Percentiles rank a stretch among this genome's conserved stretches.
Evolutionary conservation across 805 yeast genomes (phyloP).

Genomic region (Ogataea minuta): DNA sequence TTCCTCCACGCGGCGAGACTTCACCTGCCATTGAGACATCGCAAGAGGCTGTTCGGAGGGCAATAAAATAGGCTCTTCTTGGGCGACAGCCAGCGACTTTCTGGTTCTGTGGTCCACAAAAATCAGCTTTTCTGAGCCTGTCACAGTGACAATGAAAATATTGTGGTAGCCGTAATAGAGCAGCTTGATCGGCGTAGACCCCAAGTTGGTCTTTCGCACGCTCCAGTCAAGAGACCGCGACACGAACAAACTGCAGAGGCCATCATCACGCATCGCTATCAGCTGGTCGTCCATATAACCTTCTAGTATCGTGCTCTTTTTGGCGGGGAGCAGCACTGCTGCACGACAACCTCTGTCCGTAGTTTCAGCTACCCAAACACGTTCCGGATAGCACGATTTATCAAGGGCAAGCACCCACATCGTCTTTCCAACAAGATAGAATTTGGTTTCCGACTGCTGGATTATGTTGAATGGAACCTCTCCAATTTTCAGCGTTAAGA

Average conservation of each 20-base stretch:
- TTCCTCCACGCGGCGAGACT: constrained; percentile 16
- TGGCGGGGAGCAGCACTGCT: constrained; percentile 13
- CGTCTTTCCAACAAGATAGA: constrained; percentile 23
- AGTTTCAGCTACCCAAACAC: constrained; percentile 27
- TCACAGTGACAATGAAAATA: constrained; percentile 22
- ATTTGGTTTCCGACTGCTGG: background rate
- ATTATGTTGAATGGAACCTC: constrained; percentile 22
- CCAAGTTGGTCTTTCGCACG: constrained; percentile 26
- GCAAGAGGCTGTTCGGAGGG: constrained; percentile 30
- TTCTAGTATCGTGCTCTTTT: constrained; percentile 1
- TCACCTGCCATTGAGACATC: constrained; percentile 36
- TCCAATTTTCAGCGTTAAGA: constrained; percentile 16
- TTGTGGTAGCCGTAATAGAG: constrained; percentile 25
- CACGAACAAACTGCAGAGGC: constrained; percentile 28
- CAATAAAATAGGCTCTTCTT: constrained; percentile 11
- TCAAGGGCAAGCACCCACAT: constrained; percentile 30
- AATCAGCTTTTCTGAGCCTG: constrained; percentile 16
- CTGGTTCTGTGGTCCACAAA: constrained; percentile 27
- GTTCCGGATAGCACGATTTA: constrained; percentile 25
- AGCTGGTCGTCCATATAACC: constrained; percentile 17
- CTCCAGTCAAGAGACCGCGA: constrained; percentile 17
- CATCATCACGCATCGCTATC: constrained; percentile 35
- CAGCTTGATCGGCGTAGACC: constrained; percentile 28
- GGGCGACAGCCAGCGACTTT: constrained; percentile 5
- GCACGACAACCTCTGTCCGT: constrained; percentile 22